A percentile compares a stretch with the other conserved stretches of the same genome.
Conservation (phyloP, 2,329 filamentous ascomycete species). For the Monilinia vaccinii-corymbosi region DNA sequence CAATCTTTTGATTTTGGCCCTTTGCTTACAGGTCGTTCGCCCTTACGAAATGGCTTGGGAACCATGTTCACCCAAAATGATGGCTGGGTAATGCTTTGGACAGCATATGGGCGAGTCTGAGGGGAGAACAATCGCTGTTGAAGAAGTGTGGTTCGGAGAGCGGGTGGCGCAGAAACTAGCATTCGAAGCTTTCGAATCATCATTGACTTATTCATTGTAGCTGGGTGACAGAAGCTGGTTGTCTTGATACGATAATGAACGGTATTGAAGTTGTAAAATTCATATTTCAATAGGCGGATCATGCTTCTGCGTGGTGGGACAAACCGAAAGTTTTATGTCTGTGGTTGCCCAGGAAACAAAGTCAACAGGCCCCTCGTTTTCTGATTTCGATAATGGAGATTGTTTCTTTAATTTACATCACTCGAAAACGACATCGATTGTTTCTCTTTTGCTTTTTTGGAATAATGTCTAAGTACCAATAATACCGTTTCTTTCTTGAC, state of each 20-base stretch:
- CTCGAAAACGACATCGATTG: constrained; percentile 7
- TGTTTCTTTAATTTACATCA: constrained; percentile 8
- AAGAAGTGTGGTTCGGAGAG: constrained; percentile 19
- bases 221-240: background rate
- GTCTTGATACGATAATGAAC: background rate
- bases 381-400: background rate
- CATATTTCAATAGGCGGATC: background rate
- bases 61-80: constrained; percentile 61
- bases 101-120: constrained; percentile 22
- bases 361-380: constrained; percentile 9
- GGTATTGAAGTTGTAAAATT: background rate
- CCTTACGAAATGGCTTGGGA: constrained; percentile 53
- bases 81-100: constrained; percentile 29
- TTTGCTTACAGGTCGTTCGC: constrained; percentile 32
- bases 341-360: constrained; percentile 8
- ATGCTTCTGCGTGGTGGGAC: background rate
- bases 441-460: constrained; percentile 8
- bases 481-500: constrained; percentile 16
- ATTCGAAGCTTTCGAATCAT: constrained; percentile 19
- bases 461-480: constrained; percentile 29
- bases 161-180: constrained; percentile 20
- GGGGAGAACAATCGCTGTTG: constrained; percentile 9
- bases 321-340: background rate
- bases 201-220: constrained; percentile 19
- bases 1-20: constrained; percentile 50